These are phyloP conservation scores for Clarireedia homoeocarpa DNA, from an alignment of 2,329 filamentous ascomycete genomes.

Conservation along the genomic window DNA sequence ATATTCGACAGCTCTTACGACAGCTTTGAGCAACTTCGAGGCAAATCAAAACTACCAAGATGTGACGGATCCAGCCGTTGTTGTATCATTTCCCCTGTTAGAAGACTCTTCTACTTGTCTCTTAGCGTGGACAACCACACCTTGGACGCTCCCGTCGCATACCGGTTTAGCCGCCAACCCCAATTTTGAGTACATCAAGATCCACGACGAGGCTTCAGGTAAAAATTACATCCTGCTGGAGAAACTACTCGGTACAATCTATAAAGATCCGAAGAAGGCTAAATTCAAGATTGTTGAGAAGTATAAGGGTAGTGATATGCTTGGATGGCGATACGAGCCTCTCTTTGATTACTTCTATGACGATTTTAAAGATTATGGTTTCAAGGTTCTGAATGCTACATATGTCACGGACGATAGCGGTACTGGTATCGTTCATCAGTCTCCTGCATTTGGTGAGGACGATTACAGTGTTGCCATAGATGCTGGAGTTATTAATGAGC, in stretches of 20 bases:
- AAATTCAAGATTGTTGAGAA: conserved; percentile 80
- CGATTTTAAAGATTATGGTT: conserved; percentile 77
- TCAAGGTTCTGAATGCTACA: conserved; percentile 71
- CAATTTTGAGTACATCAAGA: conserved; percentile 81
- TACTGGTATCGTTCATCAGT: conserved; percentile 89
- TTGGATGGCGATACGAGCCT: conserved; percentile 76
- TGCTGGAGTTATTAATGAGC: conserved; percentile 68
- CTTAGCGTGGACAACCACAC: conserved; percentile 40
- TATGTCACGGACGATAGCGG: conserved; percentile 88
- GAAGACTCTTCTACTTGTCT: conserved; percentile 68
- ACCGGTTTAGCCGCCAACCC: conserved; percentile 70
- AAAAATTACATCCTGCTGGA: conserved; percentile 84
- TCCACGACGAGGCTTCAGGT: conserved; percentile 71
- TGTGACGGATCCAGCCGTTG: conserved; percentile 81
- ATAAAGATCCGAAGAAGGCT: conserved; percentile 93
- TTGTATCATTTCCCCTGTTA: conserved; percentile 78
- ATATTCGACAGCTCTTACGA: conserved; percentile 85
- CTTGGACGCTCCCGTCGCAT: conserved; percentile 80
- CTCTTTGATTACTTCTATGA: conserved; percentile 87
- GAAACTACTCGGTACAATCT: conserved; percentile 70
- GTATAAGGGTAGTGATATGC: conserved; percentile 74
- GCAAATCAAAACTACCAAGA: conserved; percentile 93
- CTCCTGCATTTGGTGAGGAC: conserved; percentile 90
- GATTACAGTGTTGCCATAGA: conserved; percentile 82
- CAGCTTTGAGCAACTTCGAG: conserved; percentile 88